These are phyloP conservation scores for Backusella psychrophila DNA, from an alignment of 192 early-diverging fungal species.

Conservation along the genomic window DNA sequence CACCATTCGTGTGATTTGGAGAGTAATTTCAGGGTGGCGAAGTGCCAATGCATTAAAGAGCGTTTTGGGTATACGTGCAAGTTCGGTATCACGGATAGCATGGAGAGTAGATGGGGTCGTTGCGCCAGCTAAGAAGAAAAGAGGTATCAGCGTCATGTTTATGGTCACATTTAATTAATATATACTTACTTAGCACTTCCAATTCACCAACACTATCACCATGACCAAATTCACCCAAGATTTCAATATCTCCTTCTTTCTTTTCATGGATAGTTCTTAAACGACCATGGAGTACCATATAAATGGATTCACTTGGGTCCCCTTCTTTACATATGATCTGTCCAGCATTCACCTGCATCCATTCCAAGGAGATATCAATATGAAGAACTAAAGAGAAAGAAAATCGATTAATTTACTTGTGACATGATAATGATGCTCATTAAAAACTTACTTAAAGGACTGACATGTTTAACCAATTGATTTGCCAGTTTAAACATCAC, in stretches of 20 bases:
- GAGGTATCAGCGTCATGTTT: neutral
- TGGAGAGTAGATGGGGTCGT: conserved; percentile 85
- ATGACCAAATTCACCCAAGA: conserved; percentile 90
- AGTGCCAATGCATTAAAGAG: conserved; percentile 90
- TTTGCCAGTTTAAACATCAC: conserved; percentile 86
- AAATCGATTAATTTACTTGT: neutral
- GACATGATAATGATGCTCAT: neutral
- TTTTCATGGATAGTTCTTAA: conserved; percentile 81
- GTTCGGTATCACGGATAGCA: conserved; percentile 96
- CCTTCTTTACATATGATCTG: conserved; percentile 91
- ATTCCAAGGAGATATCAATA: conserved; percentile 87
- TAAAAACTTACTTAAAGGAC: conserved; percentile 65
- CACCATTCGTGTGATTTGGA: conserved; percentile 88
- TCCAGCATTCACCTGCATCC: conserved; percentile 92
- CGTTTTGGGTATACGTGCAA: conserved; percentile 93
- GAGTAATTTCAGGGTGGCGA: conserved; percentile 87
- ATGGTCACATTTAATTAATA: neutral
- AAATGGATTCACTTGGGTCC: conserved; percentile 84
- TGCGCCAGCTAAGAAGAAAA: conserved; percentile 42
- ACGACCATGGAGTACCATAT: conserved; percentile 92
- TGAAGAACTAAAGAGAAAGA: conserved; percentile 51
- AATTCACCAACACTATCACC: conserved; percentile 95
- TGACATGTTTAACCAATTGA: conserved; percentile 76
- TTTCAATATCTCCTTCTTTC: conserved; percentile 66
- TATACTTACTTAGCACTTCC: conserved; percentile 76